Conservation (phyloP, 108 stramenopile species). For the Fistulifera solaris region DNA sequence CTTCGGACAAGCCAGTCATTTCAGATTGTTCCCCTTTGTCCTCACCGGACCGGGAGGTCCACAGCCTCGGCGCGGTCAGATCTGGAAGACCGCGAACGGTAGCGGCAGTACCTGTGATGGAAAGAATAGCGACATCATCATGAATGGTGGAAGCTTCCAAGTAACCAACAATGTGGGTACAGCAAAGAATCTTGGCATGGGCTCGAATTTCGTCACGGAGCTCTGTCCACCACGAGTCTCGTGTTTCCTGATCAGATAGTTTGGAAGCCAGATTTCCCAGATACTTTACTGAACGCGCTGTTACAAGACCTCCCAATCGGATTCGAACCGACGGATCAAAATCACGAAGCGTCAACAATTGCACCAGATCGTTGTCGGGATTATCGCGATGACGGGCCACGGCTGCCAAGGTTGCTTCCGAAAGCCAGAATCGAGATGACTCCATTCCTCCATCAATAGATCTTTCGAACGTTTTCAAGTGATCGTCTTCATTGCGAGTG, state of each 20-base stretch:
- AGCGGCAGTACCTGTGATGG: slow-evolving; percentile 93
- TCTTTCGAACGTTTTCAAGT: neutral
- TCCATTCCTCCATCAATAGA: neutral
- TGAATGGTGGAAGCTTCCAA: slow-evolving; percentile 88
- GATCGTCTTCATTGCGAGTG: neutral
- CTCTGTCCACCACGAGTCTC: slow-evolving; percentile 96
- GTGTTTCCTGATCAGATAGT: slow-evolving; percentile 87
- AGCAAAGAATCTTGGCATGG: slow-evolving; percentile 89
- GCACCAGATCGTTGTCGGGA: slow-evolving; percentile 60
- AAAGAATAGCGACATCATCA: slow-evolving; percentile 91
- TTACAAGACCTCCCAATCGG: slow-evolving; percentile 89
- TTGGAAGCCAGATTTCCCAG: slow-evolving; percentile 83
- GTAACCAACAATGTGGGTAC: slow-evolving; percentile 92
- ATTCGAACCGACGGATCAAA: slow-evolving; percentile 82
- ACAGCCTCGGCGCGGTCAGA: slow-evolving; percentile 39
- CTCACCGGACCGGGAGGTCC: slow-evolving; percentile 17
- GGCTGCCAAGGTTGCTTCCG: slow-evolving; percentile 19
- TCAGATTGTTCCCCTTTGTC: slow-evolving; percentile 1
- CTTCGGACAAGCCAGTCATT: neutral
- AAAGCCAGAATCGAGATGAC: slow-evolving; percentile 2
- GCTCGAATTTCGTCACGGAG: slow-evolving; percentile 90
- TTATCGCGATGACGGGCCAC: slow-evolving; percentile 34
- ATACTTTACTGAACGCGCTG: slow-evolving; percentile 90
- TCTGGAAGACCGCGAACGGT: slow-evolving; percentile 75
- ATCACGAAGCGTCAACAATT: slow-evolving; percentile 76